Evolutionary conservation across 1,139 yeast genomes (phyloP).

Genomic region (Chernovozyma sophiae-reginae): DNA sequence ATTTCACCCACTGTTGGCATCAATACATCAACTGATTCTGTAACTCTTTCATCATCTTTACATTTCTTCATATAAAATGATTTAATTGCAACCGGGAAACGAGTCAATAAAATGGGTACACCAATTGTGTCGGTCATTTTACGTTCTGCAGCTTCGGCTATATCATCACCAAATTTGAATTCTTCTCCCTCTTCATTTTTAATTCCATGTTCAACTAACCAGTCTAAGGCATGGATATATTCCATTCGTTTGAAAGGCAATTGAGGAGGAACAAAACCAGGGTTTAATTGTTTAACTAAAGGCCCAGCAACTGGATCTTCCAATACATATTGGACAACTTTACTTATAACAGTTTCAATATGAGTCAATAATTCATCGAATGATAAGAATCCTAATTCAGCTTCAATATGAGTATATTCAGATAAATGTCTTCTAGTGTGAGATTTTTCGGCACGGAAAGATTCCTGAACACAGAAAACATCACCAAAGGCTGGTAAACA

Average conservation of each 20-base stretch:
- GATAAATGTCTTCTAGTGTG: slow-evolving; percentile 98
- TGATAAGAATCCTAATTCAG: slow-evolving; percentile 80
- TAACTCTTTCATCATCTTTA: slow-evolving; percentile 84
- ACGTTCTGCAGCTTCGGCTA: slow-evolving; percentile 99
- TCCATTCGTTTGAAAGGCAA: slow-evolving; percentile 89
- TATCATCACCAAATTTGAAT: slow-evolving; percentile 97
- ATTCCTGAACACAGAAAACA: slow-evolving; percentile 95
- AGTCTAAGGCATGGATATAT: slow-evolving; percentile 84
- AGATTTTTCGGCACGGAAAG: slow-evolving; percentile 98
- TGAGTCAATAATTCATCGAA: slow-evolving; percentile 86
- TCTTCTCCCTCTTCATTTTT: slow-evolving; percentile 90
- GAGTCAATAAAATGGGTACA: slow-evolving; percentile 82
- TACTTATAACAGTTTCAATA: slow-evolving; percentile 73
- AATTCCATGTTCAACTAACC: slow-evolving; percentile 95
- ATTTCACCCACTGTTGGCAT: slow-evolving; percentile 99
- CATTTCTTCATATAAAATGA: slow-evolving; percentile 97
- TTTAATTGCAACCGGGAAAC: slow-evolving; percentile 96
- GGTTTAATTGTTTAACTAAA: slow-evolving; percentile 86
- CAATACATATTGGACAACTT: slow-evolving; percentile 67
- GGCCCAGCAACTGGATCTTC: slow-evolving; percentile 94
- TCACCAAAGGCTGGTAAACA: slow-evolving; percentile 95
- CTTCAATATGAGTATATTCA: slow-evolving; percentile 96
- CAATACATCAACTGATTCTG: slow-evolving; percentile 95
- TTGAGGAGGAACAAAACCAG: slow-evolving; percentile 75
- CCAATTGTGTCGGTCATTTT: slow-evolving; percentile 95